Percentiles rank a stretch among this genome's conserved stretches.
These are phyloP conservation scores for Galeopsis tetrahit DNA, from an alignment of 257 asterid genomes.

Conservation along the genomic window DNA sequence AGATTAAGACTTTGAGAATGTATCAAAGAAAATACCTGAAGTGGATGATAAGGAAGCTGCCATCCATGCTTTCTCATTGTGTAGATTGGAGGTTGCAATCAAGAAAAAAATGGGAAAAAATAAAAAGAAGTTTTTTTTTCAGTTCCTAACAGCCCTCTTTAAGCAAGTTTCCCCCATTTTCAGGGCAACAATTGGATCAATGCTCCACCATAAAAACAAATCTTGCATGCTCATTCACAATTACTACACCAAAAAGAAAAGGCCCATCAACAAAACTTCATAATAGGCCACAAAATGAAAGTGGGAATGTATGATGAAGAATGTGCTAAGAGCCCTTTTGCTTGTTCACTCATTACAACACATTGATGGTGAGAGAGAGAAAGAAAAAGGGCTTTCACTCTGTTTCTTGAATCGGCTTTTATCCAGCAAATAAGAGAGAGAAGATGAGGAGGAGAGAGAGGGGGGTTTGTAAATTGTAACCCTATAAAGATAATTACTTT, in stretches of 20 bases:
- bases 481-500: constrained; percentile 50
- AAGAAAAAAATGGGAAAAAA: constrained; percentile 28
- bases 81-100: constrained; percentile 39
- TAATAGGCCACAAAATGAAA: constrained; percentile 44
- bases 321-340: constrained; percentile 48
- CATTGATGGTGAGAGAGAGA: constrained; percentile 56
- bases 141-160: constrained; percentile 34
- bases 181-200: constrained; percentile 49
- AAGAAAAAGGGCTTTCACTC: constrained; percentile 23
- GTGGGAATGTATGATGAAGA: constrained; percentile 45
- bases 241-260: constrained; percentile 20
- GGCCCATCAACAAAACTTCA: constrained; percentile 28
- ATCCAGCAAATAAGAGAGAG: constrained; percentile 35
- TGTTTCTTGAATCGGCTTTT: constrained; percentile 37
- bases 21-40: constrained; percentile 63
- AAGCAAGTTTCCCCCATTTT: constrained; percentile 51
- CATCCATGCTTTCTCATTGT: constrained; percentile 99
- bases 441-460: constrained; percentile 35
- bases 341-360: constrained; percentile 71
- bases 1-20: constrained; percentile 5
- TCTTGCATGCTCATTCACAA: constrained; percentile 56
- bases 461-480: constrained; percentile 50
- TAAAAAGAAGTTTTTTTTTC: constrained; percentile 31
- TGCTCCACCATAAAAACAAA: constrained; percentile 43
- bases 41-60: constrained; percentile 99